Evolutionary conservation across 176 grass and related monocot genomes (phyloP).

Genomic region (Hordeum marinum): DNA sequence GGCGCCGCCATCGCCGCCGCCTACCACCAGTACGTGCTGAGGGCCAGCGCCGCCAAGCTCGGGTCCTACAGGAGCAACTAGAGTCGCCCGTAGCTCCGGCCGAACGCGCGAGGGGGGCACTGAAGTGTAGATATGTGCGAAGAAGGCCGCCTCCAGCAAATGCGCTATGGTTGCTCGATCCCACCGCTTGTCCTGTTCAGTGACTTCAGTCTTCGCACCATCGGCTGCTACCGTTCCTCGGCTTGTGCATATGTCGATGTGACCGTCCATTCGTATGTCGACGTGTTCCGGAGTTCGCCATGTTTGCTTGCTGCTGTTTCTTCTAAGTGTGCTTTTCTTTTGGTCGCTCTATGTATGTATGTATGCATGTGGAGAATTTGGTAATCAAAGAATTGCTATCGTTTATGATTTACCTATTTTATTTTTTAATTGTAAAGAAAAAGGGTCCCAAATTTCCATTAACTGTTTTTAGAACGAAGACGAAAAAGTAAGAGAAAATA

Average conservation of each 20-base stretch:
- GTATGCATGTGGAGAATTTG: conserved; percentile 19
- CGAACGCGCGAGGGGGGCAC: background rate
- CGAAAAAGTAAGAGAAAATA: no score
- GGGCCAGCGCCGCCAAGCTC: conserved; percentile 56
- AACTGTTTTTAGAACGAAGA: no score
- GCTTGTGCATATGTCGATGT: background rate
- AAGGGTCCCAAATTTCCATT: no score
- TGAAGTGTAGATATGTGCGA: conserved; percentile 38
- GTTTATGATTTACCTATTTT: background rate
- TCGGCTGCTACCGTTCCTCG: background rate
- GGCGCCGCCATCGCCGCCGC: conserved; percentile 68
- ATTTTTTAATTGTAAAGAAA: background rate
- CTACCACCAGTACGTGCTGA: conserved; percentile 66
- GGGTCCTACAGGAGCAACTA: conserved; percentile 57
- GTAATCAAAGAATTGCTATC: background rate
- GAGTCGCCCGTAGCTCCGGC: background rate
- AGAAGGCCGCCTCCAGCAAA: background rate
- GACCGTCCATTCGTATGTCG: background rate
- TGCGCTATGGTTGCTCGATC: background rate
- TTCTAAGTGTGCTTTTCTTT: background rate
- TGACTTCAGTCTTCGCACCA: background rate
- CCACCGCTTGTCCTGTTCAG: background rate
- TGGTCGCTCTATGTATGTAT: conserved; percentile 4
- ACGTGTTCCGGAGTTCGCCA: conserved; percentile 5
- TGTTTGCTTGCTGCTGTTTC: background rate